Conservation (phyloP, 1,284 basidiomycete genomes). For the Trichosporon asahii region DNA sequence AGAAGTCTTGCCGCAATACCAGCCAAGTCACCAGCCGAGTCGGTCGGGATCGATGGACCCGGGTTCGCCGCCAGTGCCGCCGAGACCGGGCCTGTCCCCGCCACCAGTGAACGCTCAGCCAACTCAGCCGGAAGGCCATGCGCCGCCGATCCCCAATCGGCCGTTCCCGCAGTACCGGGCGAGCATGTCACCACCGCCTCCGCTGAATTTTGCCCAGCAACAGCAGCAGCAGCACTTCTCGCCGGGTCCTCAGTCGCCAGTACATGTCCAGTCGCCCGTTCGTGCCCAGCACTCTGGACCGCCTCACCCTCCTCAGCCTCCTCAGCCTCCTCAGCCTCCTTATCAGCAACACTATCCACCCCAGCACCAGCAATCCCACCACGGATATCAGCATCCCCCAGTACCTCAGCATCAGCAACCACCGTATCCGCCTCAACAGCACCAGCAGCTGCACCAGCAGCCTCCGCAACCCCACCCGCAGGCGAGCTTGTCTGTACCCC, state of each 20-base stretch:
- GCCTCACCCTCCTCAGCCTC: slow-evolving; percentile 18
- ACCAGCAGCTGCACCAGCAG: slow-evolving; percentile 19
- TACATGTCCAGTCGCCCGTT: slow-evolving; percentile 3
- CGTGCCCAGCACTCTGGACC: slow-evolving; percentile 13
- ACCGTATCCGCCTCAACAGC: slow-evolving; percentile 17
- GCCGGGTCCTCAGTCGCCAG: slow-evolving; percentile 7
- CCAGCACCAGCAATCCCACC: slow-evolving; percentile 22
- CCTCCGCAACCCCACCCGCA: slow-evolving; percentile 25
- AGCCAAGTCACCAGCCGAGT: not conserved
- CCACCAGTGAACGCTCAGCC: not conserved
- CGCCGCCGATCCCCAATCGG: not conserved
- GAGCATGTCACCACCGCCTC: slow-evolving; percentile 4
- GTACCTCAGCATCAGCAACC: slow-evolving; percentile 16
- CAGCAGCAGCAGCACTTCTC: slow-evolving; percentile 5
- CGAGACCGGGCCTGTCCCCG: slow-evolving; percentile 7
- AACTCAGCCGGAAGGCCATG: not conserved
- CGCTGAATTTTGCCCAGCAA: not conserved
- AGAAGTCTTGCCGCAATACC: slow-evolving; percentile 5
- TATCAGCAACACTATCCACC: slow-evolving; percentile 20
- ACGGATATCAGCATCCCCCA: slow-evolving; percentile 17
- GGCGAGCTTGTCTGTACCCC: slow-evolving; percentile 30
- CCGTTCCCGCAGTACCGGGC: not conserved
- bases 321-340: slow-evolving; percentile 23
- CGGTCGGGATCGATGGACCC: slow-evolving; percentile 1
- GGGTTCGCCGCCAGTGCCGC: not conserved